Base-by-base conservation (phyloP, 345 rosid genomes). In the Aquilaria yunnanensis region DNA sequence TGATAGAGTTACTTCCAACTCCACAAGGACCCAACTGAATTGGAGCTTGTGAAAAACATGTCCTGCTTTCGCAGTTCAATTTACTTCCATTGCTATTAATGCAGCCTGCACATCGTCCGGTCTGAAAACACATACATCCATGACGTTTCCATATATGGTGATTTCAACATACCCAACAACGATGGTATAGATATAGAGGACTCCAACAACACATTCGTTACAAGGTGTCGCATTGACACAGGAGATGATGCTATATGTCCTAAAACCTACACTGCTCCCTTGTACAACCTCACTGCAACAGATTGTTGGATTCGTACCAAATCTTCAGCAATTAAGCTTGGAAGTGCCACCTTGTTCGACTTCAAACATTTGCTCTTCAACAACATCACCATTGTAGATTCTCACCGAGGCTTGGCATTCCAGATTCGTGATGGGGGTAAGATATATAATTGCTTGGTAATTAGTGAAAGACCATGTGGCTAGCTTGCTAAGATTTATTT, bases 391-490 rank as follows among this genome's bases (percentile, higher is more conserved):
- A 90, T 90, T 12, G 83, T 74, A 8, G 84, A 93, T 69, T 93
- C 98, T 54, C 97, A 90, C 53, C 76, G 98, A 64, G 98, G 98
- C 3, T 78, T 93, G 11, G 98, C 80, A 41, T 47, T 90, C 60
- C 97, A 93, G 77, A 83, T 93, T 47, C 96, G 96, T 0, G 97
- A 93, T 73, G 97, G 98, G 82, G 98, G 98, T 93, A 77, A 63
- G 6, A 23, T 12, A n/a, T 51, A 58, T 43, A 58, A 23, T 23
- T 23, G 52, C 3, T 60, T 23, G 23, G 23, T 47, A 47, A 3
- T 47, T 32, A 47, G 31, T 30, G 23, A 31, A 57, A 23, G 23
- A 23, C 23, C 23, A 23, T 23, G 23, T 23, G 23, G 12, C 54
- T 51, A 51, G 54, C 14, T 51, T 14, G 14, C 10, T 9, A 23